Percentiles rank a stretch among this genome's conserved stretches.
These are phyloP conservation scores for Raffaelea arxii DNA, from an alignment of 2,329 filamentous ascomycete species.

Conservation along the genomic window DNA sequence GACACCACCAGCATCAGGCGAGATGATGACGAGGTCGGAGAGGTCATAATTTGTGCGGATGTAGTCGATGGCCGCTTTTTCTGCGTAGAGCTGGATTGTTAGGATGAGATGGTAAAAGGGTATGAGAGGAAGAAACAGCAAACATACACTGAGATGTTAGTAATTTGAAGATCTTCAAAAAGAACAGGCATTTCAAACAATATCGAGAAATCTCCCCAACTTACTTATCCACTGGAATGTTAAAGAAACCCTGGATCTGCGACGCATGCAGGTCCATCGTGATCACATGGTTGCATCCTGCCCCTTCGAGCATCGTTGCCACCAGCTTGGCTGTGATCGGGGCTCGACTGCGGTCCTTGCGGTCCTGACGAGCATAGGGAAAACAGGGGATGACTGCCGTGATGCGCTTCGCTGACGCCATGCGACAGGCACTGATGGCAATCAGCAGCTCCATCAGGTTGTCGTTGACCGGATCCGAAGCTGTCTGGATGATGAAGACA, in stretches of 20 bases:
- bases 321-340: constrained; percentile 92
- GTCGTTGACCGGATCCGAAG: constrained; percentile 92
- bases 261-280: constrained; percentile 94
- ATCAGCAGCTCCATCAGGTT: constrained; percentile 95
- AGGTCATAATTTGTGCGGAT: constrained; percentile 71
- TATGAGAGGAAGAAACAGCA: no score
- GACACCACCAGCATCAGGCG: constrained; percentile 84
- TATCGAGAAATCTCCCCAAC: no score
- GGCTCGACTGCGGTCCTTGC: constrained; percentile 85
- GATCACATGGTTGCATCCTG: constrained; percentile 67
- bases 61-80: constrained; percentile 84
- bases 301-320: constrained; percentile 93
- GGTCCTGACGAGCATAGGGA: constrained; percentile 93
- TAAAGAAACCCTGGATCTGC: constrained; percentile 65
- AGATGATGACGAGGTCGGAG: constrained; percentile 79
- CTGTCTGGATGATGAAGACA: constrained; percentile 93
- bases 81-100: constrained; percentile 70
- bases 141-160: no score
- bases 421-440: constrained; percentile 86
- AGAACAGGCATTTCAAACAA: no score
- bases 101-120: no score
- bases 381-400: constrained; percentile 94
- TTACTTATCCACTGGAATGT: constrained; percentile 44
- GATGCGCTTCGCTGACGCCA: constrained; percentile 73
- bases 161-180: no score